These are phyloP conservation scores for Aspergillus neotritici DNA, from an alignment of 2,329 filamentous ascomycete species.

Conservation along the genomic window DNA sequence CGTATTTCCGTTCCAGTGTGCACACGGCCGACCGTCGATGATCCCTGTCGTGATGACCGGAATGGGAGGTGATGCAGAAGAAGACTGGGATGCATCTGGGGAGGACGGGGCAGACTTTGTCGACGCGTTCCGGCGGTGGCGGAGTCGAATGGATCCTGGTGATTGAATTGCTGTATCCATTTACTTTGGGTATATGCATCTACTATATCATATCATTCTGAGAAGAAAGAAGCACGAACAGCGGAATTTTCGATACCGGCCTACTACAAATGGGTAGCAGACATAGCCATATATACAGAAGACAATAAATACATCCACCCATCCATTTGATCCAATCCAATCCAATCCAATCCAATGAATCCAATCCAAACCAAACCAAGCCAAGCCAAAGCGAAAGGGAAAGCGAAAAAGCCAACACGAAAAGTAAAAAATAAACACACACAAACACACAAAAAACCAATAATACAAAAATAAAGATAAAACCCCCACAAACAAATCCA, in stretches of 20 bases:
- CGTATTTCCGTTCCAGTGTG: slow-evolving; percentile 47
- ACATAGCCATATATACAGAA: slow-evolving; percentile 9
- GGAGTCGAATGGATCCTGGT: background rate
- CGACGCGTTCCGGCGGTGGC: slow-evolving; percentile 11
- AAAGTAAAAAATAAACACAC: background rate
- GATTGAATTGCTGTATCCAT: too few relatives aligned
- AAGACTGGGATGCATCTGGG: slow-evolving; percentile 1
- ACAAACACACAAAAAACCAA: background rate
- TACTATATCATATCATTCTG: too few relatives aligned
- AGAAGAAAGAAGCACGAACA: too few relatives aligned
- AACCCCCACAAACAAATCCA: background rate
- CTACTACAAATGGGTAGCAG: too few relatives aligned
- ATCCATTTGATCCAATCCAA: slow-evolving; percentile 1
- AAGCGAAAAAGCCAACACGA: too few relatives aligned
- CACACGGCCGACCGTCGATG: slow-evolving; percentile 47
- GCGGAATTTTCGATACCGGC: too few relatives aligned
- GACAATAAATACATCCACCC: slow-evolving; percentile 7
- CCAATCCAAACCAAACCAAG: background rate
- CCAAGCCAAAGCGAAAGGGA: background rate
- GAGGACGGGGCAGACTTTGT: slow-evolving; percentile 4
- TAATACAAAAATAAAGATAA: background rate
- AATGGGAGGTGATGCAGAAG: background rate
- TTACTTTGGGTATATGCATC: too few relatives aligned
- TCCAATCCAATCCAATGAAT: slow-evolving; percentile 1
- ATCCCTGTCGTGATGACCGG: slow-evolving; percentile 35